A percentile compares a stretch with the other conserved stretches of the same genome.
Evolutionary conservation across 768 basidiomycete genomes (phyloP).

Genomic region (Dacryopinax primogenitus): DNA sequence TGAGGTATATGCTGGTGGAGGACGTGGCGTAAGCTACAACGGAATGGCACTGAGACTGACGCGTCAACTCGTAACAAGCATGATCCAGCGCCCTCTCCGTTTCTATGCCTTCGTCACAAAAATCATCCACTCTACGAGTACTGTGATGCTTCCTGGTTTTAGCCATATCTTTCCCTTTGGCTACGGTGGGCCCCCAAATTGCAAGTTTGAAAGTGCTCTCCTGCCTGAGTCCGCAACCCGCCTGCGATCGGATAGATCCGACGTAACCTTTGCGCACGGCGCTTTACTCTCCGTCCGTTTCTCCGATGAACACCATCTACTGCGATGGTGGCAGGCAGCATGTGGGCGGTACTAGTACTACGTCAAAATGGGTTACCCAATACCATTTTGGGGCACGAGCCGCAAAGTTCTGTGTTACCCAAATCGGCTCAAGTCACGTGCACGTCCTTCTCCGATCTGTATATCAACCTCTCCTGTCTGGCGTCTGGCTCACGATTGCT

Average conservation of each 20-base stretch:
- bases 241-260: no score
- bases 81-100: no score
- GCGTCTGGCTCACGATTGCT: neutral
- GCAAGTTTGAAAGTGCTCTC: neutral
- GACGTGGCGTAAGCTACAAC: neutral
- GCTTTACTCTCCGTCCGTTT: slow-evolving; percentile 6
- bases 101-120: no score
- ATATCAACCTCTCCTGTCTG: neutral
- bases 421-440: neutral
- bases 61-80: neutral
- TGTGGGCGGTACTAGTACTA: neutral
- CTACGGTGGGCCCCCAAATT: no score
- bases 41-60: no score
- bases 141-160: no score
- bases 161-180: neutral
- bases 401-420: neutral
- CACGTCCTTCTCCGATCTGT: neutral
- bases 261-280: neutral
- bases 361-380: neutral
- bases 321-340: no score
- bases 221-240: no score
- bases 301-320: no score
- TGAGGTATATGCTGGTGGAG: neutral
- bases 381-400: neutral
- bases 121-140: no score